Evolutionary conservation across 257 asterid genomes (phyloP).

Genomic region (Solanum arcanum): DNA sequence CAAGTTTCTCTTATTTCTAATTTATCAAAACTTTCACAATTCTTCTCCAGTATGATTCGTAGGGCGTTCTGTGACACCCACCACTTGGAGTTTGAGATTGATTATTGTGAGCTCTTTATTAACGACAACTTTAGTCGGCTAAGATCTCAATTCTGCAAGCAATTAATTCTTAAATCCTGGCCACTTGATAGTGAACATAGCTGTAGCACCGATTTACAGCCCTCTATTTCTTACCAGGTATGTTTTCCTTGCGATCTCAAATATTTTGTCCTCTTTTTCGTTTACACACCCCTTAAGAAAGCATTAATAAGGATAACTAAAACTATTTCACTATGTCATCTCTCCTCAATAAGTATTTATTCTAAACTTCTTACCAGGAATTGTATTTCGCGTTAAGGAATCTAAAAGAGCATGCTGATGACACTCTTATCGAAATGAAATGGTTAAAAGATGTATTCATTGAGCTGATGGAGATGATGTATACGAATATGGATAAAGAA

Average conservation of each 20-base stretch:
- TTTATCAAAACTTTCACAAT: constrained; percentile 31
- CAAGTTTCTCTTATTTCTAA: constrained; percentile 50
- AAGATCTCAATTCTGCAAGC: constrained; percentile 33
- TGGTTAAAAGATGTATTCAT: constrained; percentile 40
- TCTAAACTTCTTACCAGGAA: constrained; percentile 29
- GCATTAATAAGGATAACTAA: not conserved
- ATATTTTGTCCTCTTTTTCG: not conserved
- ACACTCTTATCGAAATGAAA: constrained; percentile 22
- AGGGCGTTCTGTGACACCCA: constrained; percentile 24
- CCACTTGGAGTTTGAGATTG: constrained; percentile 38
- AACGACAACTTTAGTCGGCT: constrained; percentile 28
- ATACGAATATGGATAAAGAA: constrained; percentile 24
- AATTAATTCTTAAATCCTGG: constrained; percentile 29
- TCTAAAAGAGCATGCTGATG: constrained; percentile 38
- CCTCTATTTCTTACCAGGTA: constrained; percentile 69
- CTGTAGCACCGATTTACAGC: constrained; percentile 21
- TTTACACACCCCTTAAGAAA: not conserved
- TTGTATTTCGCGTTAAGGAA: constrained; percentile 51
- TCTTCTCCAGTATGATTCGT: constrained; percentile 28
- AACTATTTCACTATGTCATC: not conserved
- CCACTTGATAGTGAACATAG: constrained; percentile 17
- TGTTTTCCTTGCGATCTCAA: not conserved
- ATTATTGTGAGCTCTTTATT: constrained; percentile 13
- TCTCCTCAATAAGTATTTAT: not conserved
- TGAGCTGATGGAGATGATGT: constrained; percentile 39